Evolutionary conservation across 495 filamentous ascomycete genomes (phyloP).

Genomic region (Tuber umbilicatum): DNA sequence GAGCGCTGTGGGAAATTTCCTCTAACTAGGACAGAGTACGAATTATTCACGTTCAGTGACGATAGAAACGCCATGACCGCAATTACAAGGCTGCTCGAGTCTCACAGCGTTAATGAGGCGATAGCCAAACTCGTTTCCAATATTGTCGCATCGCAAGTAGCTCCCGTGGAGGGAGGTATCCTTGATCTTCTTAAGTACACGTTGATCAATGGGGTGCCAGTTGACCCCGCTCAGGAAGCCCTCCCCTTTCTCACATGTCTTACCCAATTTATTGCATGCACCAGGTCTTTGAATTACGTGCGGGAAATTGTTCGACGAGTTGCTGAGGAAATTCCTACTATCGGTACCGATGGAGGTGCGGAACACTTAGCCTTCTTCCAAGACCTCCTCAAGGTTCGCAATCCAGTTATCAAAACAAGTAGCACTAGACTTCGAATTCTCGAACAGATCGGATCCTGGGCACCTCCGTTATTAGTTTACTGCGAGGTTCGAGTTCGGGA

Average conservation of each 20-base stretch:
- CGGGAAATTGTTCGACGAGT: slow-evolving; percentile 49
- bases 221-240: slow-evolving; percentile 53
- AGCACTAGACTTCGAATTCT: slow-evolving; percentile 48
- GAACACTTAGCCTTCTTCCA: slow-evolving; percentile 59
- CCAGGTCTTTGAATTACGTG: slow-evolving; percentile 44
- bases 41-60: slow-evolving; percentile 41
- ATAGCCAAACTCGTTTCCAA: slow-evolving; percentile 43
- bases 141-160: slow-evolving; percentile 49
- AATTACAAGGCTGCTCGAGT: slow-evolving; percentile 41
- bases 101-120: slow-evolving; percentile 32
- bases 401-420: slow-evolving; percentile 44
- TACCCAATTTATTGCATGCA: slow-evolving; percentile 48
- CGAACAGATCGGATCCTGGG: slow-evolving; percentile 58
- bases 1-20: slow-evolving; percentile 32
- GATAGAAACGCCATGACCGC: slow-evolving; percentile 42
- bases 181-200: slow-evolving; percentile 47
- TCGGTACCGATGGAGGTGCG: slow-evolving; percentile 52
- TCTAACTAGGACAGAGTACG: slow-evolving; percentile 44
- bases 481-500: slow-evolving; percentile 52
- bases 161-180: slow-evolving; percentile 40
- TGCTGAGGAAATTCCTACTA: slow-evolving; percentile 53
- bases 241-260: slow-evolving; percentile 52
- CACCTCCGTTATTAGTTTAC: slow-evolving; percentile 60
- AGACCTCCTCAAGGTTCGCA: slow-evolving; percentile 44
- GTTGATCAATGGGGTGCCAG: slow-evolving; percentile 50